Percentiles rank a stretch among this genome's conserved stretches.
These are phyloP conservation scores for Williopsis jadinii DNA, from an alignment of 1,139 yeast genomes.

Conservation along the genomic window DNA sequence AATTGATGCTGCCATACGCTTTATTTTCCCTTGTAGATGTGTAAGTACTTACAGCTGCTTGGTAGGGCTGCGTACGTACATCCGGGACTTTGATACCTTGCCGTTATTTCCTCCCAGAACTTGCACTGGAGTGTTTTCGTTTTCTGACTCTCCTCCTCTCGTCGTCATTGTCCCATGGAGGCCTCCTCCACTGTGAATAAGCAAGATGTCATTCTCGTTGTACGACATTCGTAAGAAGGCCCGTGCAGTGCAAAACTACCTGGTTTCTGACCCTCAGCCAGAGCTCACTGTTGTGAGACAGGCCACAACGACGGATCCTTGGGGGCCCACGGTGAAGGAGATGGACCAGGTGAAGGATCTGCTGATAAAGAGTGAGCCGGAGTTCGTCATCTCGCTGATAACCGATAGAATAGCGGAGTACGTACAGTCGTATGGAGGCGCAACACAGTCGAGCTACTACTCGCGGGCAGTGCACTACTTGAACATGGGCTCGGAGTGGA, in stretches of 20 bases:
- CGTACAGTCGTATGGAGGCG: background rate
- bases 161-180: too few relatives aligned
- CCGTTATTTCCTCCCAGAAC: too few relatives aligned
- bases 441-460: constrained; percentile 21
- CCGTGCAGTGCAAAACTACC: constrained; percentile 18
- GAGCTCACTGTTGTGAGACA: constrained; percentile 30
- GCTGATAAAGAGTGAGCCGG: background rate
- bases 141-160: too few relatives aligned
- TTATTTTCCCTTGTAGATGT: too few relatives aligned
- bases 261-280: constrained; percentile 13
- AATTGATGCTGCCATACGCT: too few relatives aligned
- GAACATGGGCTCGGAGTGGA: constrained; percentile 32
- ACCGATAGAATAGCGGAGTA: constrained; percentile 6
- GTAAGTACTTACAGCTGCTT: too few relatives aligned
- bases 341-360: constrained; percentile 25
- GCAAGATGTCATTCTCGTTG: constrained; percentile 13
- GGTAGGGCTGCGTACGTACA: too few relatives aligned
- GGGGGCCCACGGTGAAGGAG: constrained; percentile 40
- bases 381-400: background rate
- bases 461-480: constrained; percentile 31
- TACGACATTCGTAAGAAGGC: constrained; percentile 32
- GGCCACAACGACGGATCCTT: constrained; percentile 38
- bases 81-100: too few relatives aligned
- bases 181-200: too few relatives aligned
- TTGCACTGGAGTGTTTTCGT: too few relatives aligned